Percentiles rank a stretch among this genome's conserved stretches.
Conservation (phyloP, 2,329 filamentous ascomycete species). For the Seiridium cupressi region DNA sequence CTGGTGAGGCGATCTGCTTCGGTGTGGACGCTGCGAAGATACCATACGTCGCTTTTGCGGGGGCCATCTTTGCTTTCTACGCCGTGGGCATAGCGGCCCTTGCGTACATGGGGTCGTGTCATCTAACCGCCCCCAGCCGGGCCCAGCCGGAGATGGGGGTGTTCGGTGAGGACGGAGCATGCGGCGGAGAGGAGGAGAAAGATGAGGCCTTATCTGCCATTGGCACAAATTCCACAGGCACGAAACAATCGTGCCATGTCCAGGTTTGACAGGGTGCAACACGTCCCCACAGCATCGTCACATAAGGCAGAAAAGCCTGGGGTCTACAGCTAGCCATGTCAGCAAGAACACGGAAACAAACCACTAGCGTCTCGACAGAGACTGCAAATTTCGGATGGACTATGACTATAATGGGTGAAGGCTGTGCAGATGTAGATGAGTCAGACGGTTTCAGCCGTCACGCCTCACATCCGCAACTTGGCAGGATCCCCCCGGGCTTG, state of each 20-base stretch:
- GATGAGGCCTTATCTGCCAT: not conserved
- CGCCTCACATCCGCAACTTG: too few relatives aligned
- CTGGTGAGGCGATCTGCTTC: constrained; percentile 5
- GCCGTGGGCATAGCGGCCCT: not conserved
- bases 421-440: constrained; percentile 1
- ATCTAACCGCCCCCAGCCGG: not conserved
- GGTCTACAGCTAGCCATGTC: too few relatives aligned
- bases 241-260: not conserved
- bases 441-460: constrained; percentile 1
- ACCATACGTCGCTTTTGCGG: not conserved
- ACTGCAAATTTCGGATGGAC: not conserved
- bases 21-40: constrained; percentile 3
- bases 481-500: too few relatives aligned
- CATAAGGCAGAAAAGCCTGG: too few relatives aligned
- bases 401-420: not conserved
- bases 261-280: not conserved
- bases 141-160: not conserved
- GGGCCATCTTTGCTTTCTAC: constrained; percentile 5
- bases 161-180: not conserved
- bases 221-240: not conserved
- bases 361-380: not conserved
- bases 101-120: not conserved
- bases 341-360: not conserved
- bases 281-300: not conserved
- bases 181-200: not conserved